Base-by-base conservation (phyloP, 2,329 filamentous ascomycete species). In the Calcarisporium arbuscula region DNA sequence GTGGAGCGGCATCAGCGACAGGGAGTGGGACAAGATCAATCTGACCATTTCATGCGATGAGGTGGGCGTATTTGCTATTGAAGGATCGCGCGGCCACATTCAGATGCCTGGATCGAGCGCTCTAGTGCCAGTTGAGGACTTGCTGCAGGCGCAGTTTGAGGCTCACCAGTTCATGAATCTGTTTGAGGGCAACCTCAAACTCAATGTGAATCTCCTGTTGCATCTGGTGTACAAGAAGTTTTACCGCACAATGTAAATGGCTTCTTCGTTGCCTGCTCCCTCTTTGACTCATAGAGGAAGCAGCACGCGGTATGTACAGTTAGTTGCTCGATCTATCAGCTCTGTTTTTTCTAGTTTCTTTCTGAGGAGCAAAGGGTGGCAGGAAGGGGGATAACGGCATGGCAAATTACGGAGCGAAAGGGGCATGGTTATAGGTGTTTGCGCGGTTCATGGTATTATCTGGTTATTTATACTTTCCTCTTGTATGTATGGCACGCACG, bases 201-300 rank as follows among this genome's bases (percentile, higher is more conserved):
- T 98, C 53, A 96, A 96, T 60, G 92, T 98, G 53, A 98, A 98
- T 67, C 62, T 98, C 54, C 78, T 98, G 64, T 70, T 98, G 69
- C 92, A 98, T 72, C 70, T 96, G 60, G 76, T 98, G 48, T 96
- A 96, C 71, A 94, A 94, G 76, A 98, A 98, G 72, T 98, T 98
- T 62, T 98, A 98, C 58, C 68, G 78, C 42, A 82, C 79, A n/a
- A n/a, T n/a, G n/a, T n/a, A n/a, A n/a, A n/a, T n/a, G n/a, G n/a
- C n/a, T 40, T 77, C 81, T 52, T n/a, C n/a, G n/a, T n/a, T n/a
- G n/a, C n/a, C n/a, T 80, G 64, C 63, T 25, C 14, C 19, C 14
- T 15, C 14, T 23, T 22, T 21, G 17, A 21, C n/a, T 15, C n/a
- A 21, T n/a, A 14, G 19, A 15, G 20, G 19, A 19, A 16, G 26